A percentile compares a stretch with the other conserved stretches of the same genome.
phyloP scores from a whole-genome alignment of 2,329 filamentous ascomycete genomes.

The Truncatella angustata region DNA sequence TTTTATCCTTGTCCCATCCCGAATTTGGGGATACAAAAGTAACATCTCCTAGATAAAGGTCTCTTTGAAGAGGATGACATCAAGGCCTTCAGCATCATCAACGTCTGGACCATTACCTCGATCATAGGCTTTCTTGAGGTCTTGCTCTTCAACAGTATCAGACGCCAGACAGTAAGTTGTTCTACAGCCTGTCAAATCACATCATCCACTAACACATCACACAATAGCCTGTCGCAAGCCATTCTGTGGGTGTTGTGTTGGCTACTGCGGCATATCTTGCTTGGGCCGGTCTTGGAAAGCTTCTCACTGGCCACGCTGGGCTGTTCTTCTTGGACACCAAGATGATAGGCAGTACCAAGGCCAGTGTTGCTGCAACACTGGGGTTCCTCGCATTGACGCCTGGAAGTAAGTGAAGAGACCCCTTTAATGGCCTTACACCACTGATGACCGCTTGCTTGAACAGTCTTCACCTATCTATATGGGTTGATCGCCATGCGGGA shows the following conservation, averaged over 20 bases:
- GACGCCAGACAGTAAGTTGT: constrained; percentile 44
- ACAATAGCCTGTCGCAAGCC: constrained; percentile 41
- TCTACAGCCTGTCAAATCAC: not conserved
- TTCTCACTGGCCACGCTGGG: constrained; percentile 42
- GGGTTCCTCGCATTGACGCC: constrained; percentile 44
- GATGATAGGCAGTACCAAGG: constrained; percentile 38
- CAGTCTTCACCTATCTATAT: constrained; percentile 49
- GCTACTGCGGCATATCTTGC: constrained; percentile 44
- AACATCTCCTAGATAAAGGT: constrained; percentile 38
- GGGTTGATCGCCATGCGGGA: constrained; percentile 50
- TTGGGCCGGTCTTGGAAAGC: constrained; percentile 47
- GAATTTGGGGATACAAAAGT: not conserved
- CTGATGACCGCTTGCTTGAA: constrained; percentile 17
- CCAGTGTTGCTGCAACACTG: constrained; percentile 41
- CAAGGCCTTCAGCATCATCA: constrained; percentile 44
- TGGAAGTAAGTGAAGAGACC: constrained; percentile 42
- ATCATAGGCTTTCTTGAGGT: constrained; percentile 45
- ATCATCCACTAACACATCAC: not conserved
- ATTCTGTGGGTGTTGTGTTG: constrained; percentile 40
- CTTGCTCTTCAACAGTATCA: constrained; percentile 51
- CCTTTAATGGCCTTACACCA: not conserved
- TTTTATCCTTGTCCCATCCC: not conserved
- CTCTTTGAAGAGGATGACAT: constrained; percentile 48
- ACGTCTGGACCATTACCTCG: constrained; percentile 42
- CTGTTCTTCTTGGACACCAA: constrained; percentile 53